A percentile compares a stretch with the other conserved stretches of the same genome.
Conservation (phyloP, 1,284 basidiomycete species). For the Heterobasidion occidentale region DNA sequence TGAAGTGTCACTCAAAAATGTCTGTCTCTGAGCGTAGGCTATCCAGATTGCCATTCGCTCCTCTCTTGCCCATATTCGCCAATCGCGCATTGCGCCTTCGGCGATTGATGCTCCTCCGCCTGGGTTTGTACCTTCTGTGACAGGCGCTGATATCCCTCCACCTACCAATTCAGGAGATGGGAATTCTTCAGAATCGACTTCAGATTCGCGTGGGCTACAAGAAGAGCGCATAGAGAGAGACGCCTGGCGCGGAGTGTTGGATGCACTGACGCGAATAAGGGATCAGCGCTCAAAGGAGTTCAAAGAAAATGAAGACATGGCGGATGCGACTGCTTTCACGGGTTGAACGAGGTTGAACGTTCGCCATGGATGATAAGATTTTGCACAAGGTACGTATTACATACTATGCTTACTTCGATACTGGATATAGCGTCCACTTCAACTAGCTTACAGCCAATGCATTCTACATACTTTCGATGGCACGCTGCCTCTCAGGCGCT, state of each 20-base stretch:
- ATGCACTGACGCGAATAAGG: conserved; percentile 56
- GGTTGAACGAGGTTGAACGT: too few relatives aligned
- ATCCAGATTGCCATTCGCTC: conserved; percentile 71
- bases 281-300: conserved; percentile 14
- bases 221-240: conserved; percentile 69
- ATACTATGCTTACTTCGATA: too few relatives aligned
- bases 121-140: conserved; percentile 63
- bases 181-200: neutral
- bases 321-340: neutral
- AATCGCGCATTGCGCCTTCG: conserved; percentile 75
- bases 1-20: too few relatives aligned
- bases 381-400: too few relatives aligned
- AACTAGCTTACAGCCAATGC: too few relatives aligned
- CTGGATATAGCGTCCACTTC: too few relatives aligned
- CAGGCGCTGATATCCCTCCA: conserved; percentile 66
- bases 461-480: neutral
- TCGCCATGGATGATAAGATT: too few relatives aligned
- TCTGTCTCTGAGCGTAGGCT: conserved; percentile 29
- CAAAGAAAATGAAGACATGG: neutral
- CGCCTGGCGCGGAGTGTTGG: conserved; percentile 67
- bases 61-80: conserved; percentile 69
- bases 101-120: conserved; percentile 70
- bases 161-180: neutral
- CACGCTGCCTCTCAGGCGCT: neutral
- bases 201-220: conserved; percentile 26